Evolutionary conservation across 2,329 filamentous ascomycete species (phyloP).

Genomic region (Venturia asperata): DNA sequence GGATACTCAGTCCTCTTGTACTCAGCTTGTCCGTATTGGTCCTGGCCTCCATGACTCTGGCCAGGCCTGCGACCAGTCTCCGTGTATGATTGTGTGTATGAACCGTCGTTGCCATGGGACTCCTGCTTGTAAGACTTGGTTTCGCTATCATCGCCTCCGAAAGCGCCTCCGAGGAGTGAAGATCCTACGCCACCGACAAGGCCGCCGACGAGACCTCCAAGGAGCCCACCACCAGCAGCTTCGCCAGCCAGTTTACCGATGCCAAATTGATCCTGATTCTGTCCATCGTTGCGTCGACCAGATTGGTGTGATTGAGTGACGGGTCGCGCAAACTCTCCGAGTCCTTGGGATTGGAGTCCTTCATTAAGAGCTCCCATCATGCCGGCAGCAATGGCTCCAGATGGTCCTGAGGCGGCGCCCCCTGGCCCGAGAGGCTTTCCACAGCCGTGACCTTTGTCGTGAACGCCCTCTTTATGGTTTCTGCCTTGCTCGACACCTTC

Average conservation of each 20-base stretch:
- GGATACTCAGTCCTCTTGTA: slow-evolving; percentile 52
- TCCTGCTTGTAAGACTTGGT: slow-evolving; percentile 48
- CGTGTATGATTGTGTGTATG: slow-evolving; percentile 42
- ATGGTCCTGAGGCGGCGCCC: slow-evolving; percentile 37
- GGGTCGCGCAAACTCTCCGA: slow-evolving; percentile 21
- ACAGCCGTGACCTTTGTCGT: slow-evolving; percentile 81
- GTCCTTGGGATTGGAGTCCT: slow-evolving; percentile 19
- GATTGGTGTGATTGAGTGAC: slow-evolving; percentile 21
- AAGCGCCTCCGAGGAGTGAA: slow-evolving; percentile 57
- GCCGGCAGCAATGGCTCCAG: slow-evolving; percentile 38
- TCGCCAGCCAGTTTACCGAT: slow-evolving; percentile 50
- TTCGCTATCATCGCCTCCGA: slow-evolving; percentile 43
- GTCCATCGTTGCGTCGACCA: slow-evolving; percentile 12
- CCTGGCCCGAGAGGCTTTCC: slow-evolving; percentile 69
- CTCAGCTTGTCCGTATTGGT: slow-evolving; percentile 52
- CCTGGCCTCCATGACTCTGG: slow-evolving; percentile 10
- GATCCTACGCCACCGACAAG: slow-evolving; percentile 53
- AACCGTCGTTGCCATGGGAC: slow-evolving; percentile 46
- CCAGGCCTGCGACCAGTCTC: slow-evolving; percentile 48
- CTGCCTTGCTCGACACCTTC: slow-evolving; percentile 67
- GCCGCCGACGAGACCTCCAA: slow-evolving; percentile 63
- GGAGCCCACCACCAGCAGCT: slow-evolving; percentile 55
- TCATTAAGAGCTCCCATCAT: slow-evolving; percentile 30
- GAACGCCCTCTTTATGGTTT: slow-evolving; percentile 80
- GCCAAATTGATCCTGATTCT: slow-evolving; percentile 21